Evolutionary conservation across 805 yeast genomes (phyloP).

Genomic region (Yamadazyma sp.): DNA sequence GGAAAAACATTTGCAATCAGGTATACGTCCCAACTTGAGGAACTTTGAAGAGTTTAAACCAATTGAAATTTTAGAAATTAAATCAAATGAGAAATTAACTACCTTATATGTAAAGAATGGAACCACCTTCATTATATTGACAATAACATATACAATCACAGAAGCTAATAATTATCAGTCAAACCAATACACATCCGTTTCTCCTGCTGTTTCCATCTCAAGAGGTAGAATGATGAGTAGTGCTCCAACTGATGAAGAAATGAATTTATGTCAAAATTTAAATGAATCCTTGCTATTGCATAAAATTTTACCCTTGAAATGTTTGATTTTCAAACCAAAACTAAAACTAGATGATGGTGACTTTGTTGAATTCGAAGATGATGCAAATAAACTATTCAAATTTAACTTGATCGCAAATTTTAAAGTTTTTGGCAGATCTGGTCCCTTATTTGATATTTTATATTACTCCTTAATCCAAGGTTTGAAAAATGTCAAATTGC

Average conservation of each 20-base stretch:
- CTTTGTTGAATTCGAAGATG: conserved; percentile 7
- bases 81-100: conserved; percentile 18
- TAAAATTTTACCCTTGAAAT: conserved; percentile 43
- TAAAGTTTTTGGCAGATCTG: conserved; percentile 73
- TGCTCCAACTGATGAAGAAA: conserved; percentile 84
- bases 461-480: conserved; percentile 69
- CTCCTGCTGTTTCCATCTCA: conserved; percentile 73
- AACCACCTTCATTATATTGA: conserved; percentile 11
- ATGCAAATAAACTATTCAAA: conserved; percentile 17
- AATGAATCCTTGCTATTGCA: conserved; percentile 61
- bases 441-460: conserved; percentile 76
- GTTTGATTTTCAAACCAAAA: conserved; percentile 23
- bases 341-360: conserved; percentile 12
- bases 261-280: conserved; percentile 63
- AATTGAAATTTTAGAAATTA: conserved; percentile 34
- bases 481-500: conserved; percentile 56
- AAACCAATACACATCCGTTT: conserved; percentile 39
- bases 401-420: conserved; percentile 67
- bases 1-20: conserved; percentile 71
- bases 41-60: conserved; percentile 69
- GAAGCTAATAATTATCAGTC: conserved; percentile 5
- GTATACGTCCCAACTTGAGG: conserved; percentile 74
- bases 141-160: conserved; percentile 8
- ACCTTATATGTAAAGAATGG: conserved; percentile 13
- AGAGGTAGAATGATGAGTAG: conserved; percentile 77